These are phyloP conservation scores for Syzygium grande DNA, from an alignment of 345 rosid genomes.

Conservation along the genomic window DNA sequence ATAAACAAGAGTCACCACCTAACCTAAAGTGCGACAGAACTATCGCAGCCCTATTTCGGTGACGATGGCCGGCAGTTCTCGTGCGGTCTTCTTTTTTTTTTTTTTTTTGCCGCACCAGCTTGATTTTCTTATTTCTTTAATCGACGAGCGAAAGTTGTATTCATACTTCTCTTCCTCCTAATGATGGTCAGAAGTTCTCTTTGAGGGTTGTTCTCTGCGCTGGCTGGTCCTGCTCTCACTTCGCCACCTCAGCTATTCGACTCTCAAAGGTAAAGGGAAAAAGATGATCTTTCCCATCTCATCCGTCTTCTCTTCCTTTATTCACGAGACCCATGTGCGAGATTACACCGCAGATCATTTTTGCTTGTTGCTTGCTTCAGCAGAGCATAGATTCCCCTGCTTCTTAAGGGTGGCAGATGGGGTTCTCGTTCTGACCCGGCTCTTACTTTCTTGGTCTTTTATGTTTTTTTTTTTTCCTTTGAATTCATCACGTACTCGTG, in stretches of 20 bases:
- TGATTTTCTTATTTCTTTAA: neutral
- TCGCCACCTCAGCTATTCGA: too few species aligned
- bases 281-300: too few species aligned
- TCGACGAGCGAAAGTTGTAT: neutral
- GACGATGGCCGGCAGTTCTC: neutral
- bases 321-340: neutral
- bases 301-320: neutral
- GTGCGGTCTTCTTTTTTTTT: rapidly evolving
- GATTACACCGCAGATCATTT: neutral
- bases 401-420: too few species aligned
- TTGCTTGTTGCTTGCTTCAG: neutral
- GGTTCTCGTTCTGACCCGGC: too few species aligned
- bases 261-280: too few species aligned
- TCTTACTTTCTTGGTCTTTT: neutral
- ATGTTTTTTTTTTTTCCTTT: neutral
- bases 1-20: neutral
- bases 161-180: neutral
- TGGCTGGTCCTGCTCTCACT: neutral
- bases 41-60: neutral
- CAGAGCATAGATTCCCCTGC: neutral
- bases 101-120: neutral
- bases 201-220: neutral
- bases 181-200: neutral
- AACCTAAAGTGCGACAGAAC: neutral
- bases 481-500: neutral